phyloP scores from a whole-genome alignment of 2,329 filamentous ascomycete species.

The Clarireedia sp. region DNA sequence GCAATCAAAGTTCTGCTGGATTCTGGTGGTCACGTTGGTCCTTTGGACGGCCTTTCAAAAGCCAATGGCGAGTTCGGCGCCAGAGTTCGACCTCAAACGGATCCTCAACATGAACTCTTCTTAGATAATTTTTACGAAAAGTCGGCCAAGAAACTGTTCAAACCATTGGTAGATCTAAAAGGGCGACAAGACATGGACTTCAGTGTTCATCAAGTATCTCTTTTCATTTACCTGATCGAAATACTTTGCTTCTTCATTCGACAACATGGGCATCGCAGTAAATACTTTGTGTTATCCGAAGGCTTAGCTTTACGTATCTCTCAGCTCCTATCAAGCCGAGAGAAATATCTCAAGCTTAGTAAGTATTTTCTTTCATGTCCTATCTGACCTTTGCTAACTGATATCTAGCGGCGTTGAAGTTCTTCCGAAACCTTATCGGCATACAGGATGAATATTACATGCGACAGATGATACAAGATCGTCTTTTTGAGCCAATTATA shows the following conservation, averaged over 20 bases:
- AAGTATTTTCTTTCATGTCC: conserved; percentile 31
- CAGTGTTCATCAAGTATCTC: conserved; percentile 74
- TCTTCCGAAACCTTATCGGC: conserved; percentile 79
- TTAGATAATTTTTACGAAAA: conserved; percentile 84
- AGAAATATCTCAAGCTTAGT: conserved; percentile 92
- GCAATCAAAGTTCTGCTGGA: conserved; percentile 91
- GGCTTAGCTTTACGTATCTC: conserved; percentile 70
- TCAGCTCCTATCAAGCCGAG: conserved; percentile 71
- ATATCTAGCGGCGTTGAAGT: conserved; percentile 71
- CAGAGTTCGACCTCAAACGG: conserved; percentile 51
- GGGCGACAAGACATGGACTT: conserved; percentile 61
- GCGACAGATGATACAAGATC: conserved; percentile 72
- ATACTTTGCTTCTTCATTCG: conserved; percentile 90
- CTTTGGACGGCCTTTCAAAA: conserved; percentile 53
- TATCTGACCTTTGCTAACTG: conserved; percentile 7
- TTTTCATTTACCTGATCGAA: conserved; percentile 86
- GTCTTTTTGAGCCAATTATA: conserved; percentile 75
- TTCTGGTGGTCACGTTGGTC: conserved; percentile 48
- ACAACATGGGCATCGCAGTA: conserved; percentile 78
- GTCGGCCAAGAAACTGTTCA: conserved; percentile 77
- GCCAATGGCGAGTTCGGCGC: conserved; percentile 60
- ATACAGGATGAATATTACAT: conserved; percentile 89
- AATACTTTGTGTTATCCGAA: conserved; percentile 78
- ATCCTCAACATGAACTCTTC: conserved; percentile 77
- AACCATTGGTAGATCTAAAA: conserved; percentile 76